Evolutionary conservation across 257 asterid genomes (phyloP), one percentile per base, ranked within the genome.

Genomic region (Salvia miltiorrhiza): DNA sequence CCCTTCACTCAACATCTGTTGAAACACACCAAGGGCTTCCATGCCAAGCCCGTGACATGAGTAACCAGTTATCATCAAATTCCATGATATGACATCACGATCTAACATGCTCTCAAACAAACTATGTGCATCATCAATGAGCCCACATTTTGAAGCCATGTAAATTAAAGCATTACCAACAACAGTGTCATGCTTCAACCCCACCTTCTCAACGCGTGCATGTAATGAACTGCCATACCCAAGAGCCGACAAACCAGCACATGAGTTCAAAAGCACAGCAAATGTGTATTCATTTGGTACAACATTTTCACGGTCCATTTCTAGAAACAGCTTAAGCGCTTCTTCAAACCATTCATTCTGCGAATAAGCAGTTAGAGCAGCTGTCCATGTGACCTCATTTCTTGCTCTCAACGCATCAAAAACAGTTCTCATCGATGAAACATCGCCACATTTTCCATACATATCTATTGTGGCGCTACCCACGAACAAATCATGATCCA

Each of bases 361-460:
- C n/a, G 82, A 76, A 77, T 85, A 88, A 53, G 94, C 89, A 74
- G 86, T 81, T 71, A 88, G 63, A 55, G 86, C 26, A 26, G 98
- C 76, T 6, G 97, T 93, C 96, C 96, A 90, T 0, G 87, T 79
- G 53, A 85, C 96, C 72, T 85, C 92, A 26, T 85, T 93, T 50
- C 77, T 90, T 56, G 43, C 33, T 12, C 67, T 54, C 73, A 86
- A 75, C 5, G 72, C 59, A 33, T 80, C 55, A 37, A 88, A 93
- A 54, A 74, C 67, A 39, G 60, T 74, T 73, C 84, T 79, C 73
- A 86, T 82, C 9, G 58, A 63, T 4, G 32, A 73, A 56, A 88
- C 63, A 28, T 85, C 87, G 28, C 94, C 88, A 64, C 94, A 90
- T 82, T 93, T 88, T 24, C 97, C 96, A 32, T 93, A 90, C 90